These are phyloP conservation scores for Phytophthora sp. DNA, from an alignment of 352 stramenopile genomes.

Conservation along the genomic window DNA sequence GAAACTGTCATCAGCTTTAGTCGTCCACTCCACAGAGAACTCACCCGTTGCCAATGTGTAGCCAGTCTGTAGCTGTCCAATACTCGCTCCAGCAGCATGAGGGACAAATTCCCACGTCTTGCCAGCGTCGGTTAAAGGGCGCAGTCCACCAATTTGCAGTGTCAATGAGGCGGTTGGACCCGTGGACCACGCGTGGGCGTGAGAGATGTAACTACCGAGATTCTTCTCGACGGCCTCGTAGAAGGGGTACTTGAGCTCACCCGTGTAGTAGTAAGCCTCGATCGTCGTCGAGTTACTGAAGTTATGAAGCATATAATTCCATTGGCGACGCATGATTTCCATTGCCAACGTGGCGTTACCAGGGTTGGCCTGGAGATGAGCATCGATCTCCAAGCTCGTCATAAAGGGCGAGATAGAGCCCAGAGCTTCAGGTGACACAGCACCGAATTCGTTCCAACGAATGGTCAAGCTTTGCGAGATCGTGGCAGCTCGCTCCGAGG, in stretches of 20 bases:
- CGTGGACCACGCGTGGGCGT: conserved; percentile 15
- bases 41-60: conserved; percentile 28
- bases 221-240: conserved; percentile 22
- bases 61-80: conserved; percentile 32
- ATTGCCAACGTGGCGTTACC: conserved; percentile 31
- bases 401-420: conserved; percentile 42
- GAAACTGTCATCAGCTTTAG: conserved; percentile 26
- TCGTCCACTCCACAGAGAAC: conserved; percentile 37
- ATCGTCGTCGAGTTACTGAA: conserved; percentile 48
- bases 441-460: conserved; percentile 41
- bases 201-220: conserved; percentile 36
- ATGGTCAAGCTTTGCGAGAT: conserved; percentile 24
- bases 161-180: conserved; percentile 16
- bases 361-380: conserved; percentile 33
- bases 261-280: conserved; percentile 39
- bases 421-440: conserved; percentile 34
- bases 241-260: conserved; percentile 43
- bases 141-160: conserved; percentile 31
- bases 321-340: conserved; percentile 41
- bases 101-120: conserved; percentile 41
- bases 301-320: conserved; percentile 40
- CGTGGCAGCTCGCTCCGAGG: conserved; percentile 12
- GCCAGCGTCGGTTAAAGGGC: conserved; percentile 27
- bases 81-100: conserved; percentile 23
- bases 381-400: conserved; percentile 40